Conservation (phyloP, 805 yeast genomes). For the Teunomyces cretensis region DNA sequence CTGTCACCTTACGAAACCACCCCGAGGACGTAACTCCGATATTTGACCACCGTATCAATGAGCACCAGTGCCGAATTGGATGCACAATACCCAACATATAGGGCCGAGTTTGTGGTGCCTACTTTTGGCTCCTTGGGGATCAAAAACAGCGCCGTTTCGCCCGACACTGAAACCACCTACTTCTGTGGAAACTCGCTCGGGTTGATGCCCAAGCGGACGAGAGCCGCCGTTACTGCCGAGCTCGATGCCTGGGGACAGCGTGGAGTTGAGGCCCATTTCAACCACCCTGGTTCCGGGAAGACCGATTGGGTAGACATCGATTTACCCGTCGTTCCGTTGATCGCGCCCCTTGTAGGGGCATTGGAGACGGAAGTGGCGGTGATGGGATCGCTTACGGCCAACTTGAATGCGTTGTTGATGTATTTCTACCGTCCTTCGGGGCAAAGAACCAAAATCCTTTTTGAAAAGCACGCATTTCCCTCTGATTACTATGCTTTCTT, state of each 20-base stretch:
- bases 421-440: slow-evolving; percentile 73
- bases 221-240: slow-evolving; percentile 59
- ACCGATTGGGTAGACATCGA: slow-evolving; percentile 87
- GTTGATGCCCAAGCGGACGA: slow-evolving; percentile 71
- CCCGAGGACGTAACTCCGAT: not conserved
- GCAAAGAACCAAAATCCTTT: slow-evolving; percentile 63
- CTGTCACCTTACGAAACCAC: not conserved
- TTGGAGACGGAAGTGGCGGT: slow-evolving; percentile 73
- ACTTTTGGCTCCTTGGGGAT: slow-evolving; percentile 63
- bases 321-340: slow-evolving; percentile 63
- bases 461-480: slow-evolving; percentile 88
- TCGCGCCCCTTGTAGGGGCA: slow-evolving; percentile 81
- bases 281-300: slow-evolving; percentile 54
- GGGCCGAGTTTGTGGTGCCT: slow-evolving; percentile 60
- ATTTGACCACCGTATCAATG: not conserved
- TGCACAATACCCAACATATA: slow-evolving; percentile 32
- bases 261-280: slow-evolving; percentile 84
- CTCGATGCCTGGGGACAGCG: slow-evolving; percentile 77
- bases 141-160: slow-evolving; percentile 13
- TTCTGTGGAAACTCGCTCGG: slow-evolving; percentile 96
- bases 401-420: slow-evolving; percentile 70
- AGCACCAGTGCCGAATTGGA: slow-evolving; percentile 4
- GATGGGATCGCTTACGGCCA: slow-evolving; percentile 83
- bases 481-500: slow-evolving; percentile 86
- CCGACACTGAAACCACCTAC: slow-evolving; percentile 44